These are phyloP conservation scores for Trametes sanguinea DNA, from an alignment of 768 basidiomycete genomes.

Conservation along the genomic window DNA sequence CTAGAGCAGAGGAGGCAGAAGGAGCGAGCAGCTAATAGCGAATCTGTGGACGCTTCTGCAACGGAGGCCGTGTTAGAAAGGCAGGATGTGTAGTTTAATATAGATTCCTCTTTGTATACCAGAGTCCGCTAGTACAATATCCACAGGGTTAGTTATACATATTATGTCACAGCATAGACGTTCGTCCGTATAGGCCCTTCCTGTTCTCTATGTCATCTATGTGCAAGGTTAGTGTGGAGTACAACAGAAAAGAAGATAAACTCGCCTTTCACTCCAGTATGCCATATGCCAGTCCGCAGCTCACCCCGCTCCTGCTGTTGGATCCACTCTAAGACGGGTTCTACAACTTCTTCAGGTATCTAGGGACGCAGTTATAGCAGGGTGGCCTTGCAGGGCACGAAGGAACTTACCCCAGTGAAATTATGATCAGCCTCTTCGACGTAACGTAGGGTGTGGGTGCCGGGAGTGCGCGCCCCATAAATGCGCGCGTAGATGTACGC, in stretches of 20 bases:
- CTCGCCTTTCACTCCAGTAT: conserved; percentile 53
- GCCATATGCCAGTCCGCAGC: conserved; percentile 65
- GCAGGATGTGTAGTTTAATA: too few species aligned
- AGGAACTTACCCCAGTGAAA: conserved; percentile 54
- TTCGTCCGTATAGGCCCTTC: background rate
- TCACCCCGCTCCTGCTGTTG: conserved; percentile 44
- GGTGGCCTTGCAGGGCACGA: background rate
- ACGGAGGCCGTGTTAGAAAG: too few species aligned
- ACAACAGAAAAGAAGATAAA: conserved; percentile 21
- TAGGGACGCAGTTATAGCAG: conserved; percentile 16
- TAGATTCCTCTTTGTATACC: background rate
- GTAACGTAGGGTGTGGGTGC: conserved; percentile 70
- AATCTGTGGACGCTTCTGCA: too few species aligned
- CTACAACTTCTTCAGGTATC: conserved; percentile 68
- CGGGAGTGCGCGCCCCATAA: conserved; percentile 56
- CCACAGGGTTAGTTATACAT: too few species aligned
- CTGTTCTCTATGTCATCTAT: background rate
- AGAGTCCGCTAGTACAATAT: too few species aligned
- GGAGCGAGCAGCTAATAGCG: background rate
- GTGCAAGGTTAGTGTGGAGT: background rate
- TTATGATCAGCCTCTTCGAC: conserved; percentile 82
- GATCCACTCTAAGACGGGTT: conserved; percentile 72
- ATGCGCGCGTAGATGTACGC: conserved; percentile 68
- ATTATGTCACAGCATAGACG: background rate
- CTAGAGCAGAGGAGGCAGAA: conserved; percentile 11